Evolutionary conservation across 2,329 filamentous ascomycete genomes (phyloP), one percentile per base, ranked within the genome.

Genomic region (Ceratocystiopsis sp.): DNA sequence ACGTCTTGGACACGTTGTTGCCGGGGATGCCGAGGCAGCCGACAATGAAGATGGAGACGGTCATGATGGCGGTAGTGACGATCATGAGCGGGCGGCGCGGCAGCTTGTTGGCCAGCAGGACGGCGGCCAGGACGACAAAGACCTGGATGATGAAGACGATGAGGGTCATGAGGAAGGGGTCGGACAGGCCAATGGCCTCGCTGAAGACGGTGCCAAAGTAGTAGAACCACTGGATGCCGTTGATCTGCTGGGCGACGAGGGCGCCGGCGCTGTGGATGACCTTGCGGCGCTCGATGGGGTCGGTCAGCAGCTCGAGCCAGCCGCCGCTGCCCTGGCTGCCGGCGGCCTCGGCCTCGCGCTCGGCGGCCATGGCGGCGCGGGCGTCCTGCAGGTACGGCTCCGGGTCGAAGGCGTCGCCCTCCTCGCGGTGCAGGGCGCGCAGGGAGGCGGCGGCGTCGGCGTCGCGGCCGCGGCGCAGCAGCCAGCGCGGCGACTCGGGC

Each of bases 151-250:
- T 53, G 52, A 61, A 60, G 19, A 61, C 61, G 32, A 65, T 63
- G 13, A 63, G 55, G 1, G 55, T 59, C 51, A 66, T 63, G 6
- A 60, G 52, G 44, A 64, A 65, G 0, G 64, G 61, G 14, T 66
- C 57, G 0, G 46, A 47, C 3, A 66, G 48, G 0, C 63, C 63
- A 40, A 67, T 65, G 2, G 58, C 54, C 48, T 66, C 53, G 18
- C 59, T 55, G 46, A 67, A 66, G 29, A 66, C 57, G 1, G 60
- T 60, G 2, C 62, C 63, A 32, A 61, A 66, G 41, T 58, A 59
- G 51, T 65, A 65, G 49, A 64, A 66, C 54, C 60, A 68, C 40
- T 64, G 61, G 42, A 68, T 67, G 17, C 65, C 64, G 54, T 64
- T 64, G 54, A 69, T 64, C 53, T 69, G 65, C 49, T 68, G 65